These are phyloP conservation scores for Dioscorea cayenensis DNA, from an alignment of 116 monocot genomes.

Conservation along the genomic window DNA sequence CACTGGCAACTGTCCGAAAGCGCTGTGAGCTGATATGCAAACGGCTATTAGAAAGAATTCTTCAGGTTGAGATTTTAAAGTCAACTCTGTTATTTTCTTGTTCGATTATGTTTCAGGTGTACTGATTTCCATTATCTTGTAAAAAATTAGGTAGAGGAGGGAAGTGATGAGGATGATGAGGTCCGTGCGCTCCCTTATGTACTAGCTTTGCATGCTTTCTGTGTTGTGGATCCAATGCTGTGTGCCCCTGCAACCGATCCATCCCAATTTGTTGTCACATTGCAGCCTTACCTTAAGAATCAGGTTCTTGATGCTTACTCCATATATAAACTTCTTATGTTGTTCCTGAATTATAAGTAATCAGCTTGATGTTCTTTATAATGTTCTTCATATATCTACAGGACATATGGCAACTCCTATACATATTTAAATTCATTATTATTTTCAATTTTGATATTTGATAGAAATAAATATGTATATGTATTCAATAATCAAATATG, in stretches of 20 bases:
- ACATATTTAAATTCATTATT: no score
- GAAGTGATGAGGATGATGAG: constrained; percentile 57
- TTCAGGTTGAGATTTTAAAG: constrained; percentile 57
- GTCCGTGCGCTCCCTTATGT: constrained; percentile 85
- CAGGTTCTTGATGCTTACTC: constrained; percentile 43
- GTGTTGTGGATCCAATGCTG: constrained; percentile 88
- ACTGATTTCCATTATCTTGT: not conserved
- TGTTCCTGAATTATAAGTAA: not conserved
- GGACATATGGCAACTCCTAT: no score
- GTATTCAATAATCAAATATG: no score
- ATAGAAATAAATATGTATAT: no score
- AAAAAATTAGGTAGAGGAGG: constrained; percentile 73
- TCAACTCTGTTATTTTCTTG: not conserved
- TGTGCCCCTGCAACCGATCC: constrained; percentile 89
- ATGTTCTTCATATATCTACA: no score
- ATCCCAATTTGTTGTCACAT: constrained; percentile 91
- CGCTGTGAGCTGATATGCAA: constrained; percentile 97
- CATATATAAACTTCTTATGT: not conserved
- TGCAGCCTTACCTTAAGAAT: constrained; percentile 94
- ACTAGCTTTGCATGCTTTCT: constrained; percentile 92
- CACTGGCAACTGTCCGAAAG: constrained; percentile 72
- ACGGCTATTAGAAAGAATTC: constrained; percentile 81
- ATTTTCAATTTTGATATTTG: no score
- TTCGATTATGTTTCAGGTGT: not conserved
- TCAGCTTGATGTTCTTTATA: not conserved